Percentiles rank a stretch among this genome's conserved stretches.
These are phyloP conservation scores for Fusarium citri DNA, from an alignment of 2,329 filamentous ascomycete genomes.

Conservation along the genomic window DNA sequence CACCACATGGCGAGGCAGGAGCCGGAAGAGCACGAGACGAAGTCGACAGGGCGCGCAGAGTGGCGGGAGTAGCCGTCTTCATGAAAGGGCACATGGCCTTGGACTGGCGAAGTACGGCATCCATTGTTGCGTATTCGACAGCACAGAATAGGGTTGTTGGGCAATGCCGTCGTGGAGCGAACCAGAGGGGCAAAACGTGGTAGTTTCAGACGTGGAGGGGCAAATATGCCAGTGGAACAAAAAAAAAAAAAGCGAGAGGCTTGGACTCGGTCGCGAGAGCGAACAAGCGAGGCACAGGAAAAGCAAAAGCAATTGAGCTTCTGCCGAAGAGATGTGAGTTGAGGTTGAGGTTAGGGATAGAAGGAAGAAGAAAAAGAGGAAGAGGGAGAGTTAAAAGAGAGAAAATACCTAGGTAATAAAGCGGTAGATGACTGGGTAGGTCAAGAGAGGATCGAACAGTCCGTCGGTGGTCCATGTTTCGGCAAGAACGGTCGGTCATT, in stretches of 20 bases:
- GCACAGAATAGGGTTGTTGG: constrained; percentile 10
- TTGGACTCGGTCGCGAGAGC: constrained; percentile 24
- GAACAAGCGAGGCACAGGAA: constrained; percentile 31
- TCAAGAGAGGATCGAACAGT: constrained; percentile 22
- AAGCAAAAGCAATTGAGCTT: constrained; percentile 32
- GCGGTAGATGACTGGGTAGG: constrained; percentile 17
- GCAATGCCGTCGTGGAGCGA: constrained; percentile 23
- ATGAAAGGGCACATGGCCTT: constrained; percentile 98
- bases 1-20: constrained; percentile 76
- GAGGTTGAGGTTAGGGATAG: not conserved
- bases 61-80: constrained; percentile 91
- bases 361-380: not conserved
- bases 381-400: not conserved
- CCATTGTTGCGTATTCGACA: constrained; percentile 69
- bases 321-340: not conserved
- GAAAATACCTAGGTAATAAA: constrained; percentile 17
- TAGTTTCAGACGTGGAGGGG: constrained; percentile 28
- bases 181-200: constrained; percentile 31
- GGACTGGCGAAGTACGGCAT: constrained; percentile 93
- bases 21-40: constrained; percentile 62
- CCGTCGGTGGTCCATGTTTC: constrained; percentile 35
- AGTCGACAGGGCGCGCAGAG: constrained; percentile 88
- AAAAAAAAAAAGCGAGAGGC: constrained; percentile 34
- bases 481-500: constrained; percentile 40
- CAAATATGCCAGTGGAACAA: constrained; percentile 22